Evolutionary conservation across 106 monocot genomes (phyloP).

Genomic region (Acorus calamus): DNA sequence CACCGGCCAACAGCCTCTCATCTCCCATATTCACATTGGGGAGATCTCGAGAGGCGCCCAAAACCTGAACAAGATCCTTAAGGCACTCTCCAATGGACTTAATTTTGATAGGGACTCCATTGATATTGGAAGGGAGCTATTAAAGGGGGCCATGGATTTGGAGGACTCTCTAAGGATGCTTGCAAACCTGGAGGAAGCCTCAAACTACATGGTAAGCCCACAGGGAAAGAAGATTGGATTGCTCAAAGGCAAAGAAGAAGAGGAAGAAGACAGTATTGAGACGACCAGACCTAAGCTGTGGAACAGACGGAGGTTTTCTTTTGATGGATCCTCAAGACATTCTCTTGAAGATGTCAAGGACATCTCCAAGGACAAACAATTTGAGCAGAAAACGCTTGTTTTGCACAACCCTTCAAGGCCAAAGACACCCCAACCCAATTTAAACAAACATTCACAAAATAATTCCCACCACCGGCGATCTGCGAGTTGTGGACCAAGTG

Average conservation of each 20-base stretch:
- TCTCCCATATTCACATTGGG: constrained; percentile 29
- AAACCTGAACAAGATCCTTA: constrained; percentile 56
- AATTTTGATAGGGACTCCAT: constrained; percentile 23
- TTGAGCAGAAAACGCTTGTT: constrained; percentile 9
- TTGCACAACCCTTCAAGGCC: constrained; percentile 1
- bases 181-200: constrained; percentile 46
- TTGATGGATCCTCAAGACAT: constrained; percentile 13
- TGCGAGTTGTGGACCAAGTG: constrained; percentile 14
- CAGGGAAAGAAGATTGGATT: constrained; percentile 30
- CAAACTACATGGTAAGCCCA: constrained; percentile 38
- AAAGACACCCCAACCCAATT: constrained; percentile 5
- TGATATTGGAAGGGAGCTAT: constrained; percentile 36
- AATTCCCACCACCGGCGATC: constrained; percentile 22
- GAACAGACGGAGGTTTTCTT: constrained; percentile 19
- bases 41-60: constrained; percentile 47
- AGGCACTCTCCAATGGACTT: constrained; percentile 23
- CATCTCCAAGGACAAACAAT: not conserved
- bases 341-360: not conserved
- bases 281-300: constrained; percentile 9
- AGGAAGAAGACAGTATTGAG: constrained; percentile 11
- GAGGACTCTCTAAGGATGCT: constrained; percentile 72
- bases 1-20: constrained; percentile 14
- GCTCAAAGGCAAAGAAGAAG: constrained; percentile 47
- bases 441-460: constrained; percentile 15
- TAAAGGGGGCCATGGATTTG: constrained; percentile 68